Percentiles rank a stretch among this genome's conserved stretches.
Evolutionary conservation across 179 eudicot genomes (phyloP).

Genomic region (Spinacia oleracea): DNA sequence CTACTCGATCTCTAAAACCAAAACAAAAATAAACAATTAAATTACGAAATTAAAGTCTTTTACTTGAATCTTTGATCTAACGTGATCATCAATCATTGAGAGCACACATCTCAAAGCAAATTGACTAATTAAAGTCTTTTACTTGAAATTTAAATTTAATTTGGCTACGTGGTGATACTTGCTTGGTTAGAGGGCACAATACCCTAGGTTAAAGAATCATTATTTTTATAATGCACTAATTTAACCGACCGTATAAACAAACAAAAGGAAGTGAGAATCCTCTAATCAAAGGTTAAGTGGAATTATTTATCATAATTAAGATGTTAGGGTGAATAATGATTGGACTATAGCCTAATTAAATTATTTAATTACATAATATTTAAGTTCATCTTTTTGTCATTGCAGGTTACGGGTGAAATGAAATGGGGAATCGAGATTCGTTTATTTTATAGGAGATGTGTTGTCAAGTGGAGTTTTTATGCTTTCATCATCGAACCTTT

Average conservation of each 20-base stretch:
- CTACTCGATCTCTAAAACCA: not conserved
- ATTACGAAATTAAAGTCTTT: constrained; percentile 6
- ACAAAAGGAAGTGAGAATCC: constrained; percentile 18
- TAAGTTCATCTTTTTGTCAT: not conserved
- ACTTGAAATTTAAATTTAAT: not conserved
- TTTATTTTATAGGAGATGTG: no score
- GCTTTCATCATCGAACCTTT: no score
- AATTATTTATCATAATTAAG: constrained; percentile 12
- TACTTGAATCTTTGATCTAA: constrained; percentile 25
- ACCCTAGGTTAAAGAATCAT: constrained; percentile 13
- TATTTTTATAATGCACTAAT: constrained; percentile 3
- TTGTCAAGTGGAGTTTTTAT: no score
- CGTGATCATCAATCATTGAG: constrained; percentile 46
- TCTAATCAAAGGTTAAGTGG: constrained; percentile 18
- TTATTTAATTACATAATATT: constrained; percentile 2
- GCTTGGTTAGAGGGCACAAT: constrained; percentile 22
- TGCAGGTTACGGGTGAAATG: no score
- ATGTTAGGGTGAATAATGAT: constrained; percentile 21
- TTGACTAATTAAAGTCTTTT: constrained; percentile 10
- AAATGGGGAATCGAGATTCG: no score
- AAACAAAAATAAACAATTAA: not conserved
- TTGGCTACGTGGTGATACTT: constrained; percentile 15
- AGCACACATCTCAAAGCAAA: constrained; percentile 34
- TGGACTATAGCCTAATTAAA: constrained; percentile 6
- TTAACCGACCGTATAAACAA: constrained; percentile 16